phyloP scores from a whole-genome alignment of 2,329 filamentous ascomycete genomes.

The Pyricularia grisea region DNA sequence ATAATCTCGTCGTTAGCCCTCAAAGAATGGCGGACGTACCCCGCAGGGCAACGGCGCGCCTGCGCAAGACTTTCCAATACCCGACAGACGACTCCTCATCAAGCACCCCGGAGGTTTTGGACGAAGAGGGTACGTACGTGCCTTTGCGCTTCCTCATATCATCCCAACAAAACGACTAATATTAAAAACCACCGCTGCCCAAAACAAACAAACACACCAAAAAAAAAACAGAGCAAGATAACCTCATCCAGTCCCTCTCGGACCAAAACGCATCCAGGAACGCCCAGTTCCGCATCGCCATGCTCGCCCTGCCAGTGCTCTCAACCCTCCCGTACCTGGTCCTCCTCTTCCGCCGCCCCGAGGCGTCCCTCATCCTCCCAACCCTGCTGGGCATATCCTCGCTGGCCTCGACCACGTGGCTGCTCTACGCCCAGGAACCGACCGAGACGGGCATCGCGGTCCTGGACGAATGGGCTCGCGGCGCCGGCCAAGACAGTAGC shows the following conservation, averaged over 20 bases:
- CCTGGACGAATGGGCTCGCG: conserved; percentile 34
- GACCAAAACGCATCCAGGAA: conserved; percentile 48
- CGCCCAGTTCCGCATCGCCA: conserved; percentile 44
- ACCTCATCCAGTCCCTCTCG: conserved; percentile 46
- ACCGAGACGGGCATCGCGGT: conserved; percentile 40
- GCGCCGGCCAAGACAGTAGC: conserved; percentile 2
- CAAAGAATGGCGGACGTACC: conserved; percentile 8
- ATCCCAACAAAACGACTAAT: not conserved
- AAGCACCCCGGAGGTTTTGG: conserved; percentile 52
- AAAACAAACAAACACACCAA: not conserved
- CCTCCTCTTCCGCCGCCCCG: conserved; percentile 15
- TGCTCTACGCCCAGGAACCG: conserved; percentile 46
- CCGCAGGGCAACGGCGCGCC: conserved; percentile 37
- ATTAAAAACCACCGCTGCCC: too few relatives aligned
- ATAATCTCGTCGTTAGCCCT: conserved; percentile 9
- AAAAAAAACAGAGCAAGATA: conserved; percentile 48
- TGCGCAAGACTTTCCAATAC: conserved; percentile 72
- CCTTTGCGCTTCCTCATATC: conserved; percentile 20
- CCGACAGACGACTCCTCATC: conserved; percentile 48
- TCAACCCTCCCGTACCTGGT: conserved; percentile 21
- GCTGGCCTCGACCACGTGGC: conserved; percentile 52
- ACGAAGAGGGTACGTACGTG: conserved; percentile 57
- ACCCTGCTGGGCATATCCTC: conserved; percentile 52
- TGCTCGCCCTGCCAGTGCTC: conserved; percentile 36
- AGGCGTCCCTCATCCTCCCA: conserved; percentile 25